Percentiles rank a stretch among this genome's conserved stretches.
Evolutionary conservation across 768 basidiomycete species (phyloP).

Genomic region (Kwoniella sp.): DNA sequence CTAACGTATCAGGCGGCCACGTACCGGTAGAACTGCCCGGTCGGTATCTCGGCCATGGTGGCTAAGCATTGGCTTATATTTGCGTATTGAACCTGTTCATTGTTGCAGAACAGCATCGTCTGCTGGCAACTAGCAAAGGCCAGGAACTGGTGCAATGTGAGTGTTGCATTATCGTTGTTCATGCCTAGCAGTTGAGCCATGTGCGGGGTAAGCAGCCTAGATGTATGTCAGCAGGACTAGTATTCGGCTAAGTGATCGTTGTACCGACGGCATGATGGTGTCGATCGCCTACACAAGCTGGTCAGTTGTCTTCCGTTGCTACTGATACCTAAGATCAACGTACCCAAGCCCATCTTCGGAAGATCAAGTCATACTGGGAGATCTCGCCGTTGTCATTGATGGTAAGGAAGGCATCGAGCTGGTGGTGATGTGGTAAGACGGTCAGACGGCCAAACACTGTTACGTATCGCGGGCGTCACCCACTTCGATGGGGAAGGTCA

Average conservation of each 20-base stretch:
- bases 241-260: neutral
- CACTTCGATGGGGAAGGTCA: constrained; percentile 28
- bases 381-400: constrained; percentile 18
- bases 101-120: constrained; percentile 16
- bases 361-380: constrained; percentile 17
- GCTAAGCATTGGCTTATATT: neutral
- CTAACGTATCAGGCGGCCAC: neutral
- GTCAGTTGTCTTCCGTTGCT: neutral
- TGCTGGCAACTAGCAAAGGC: constrained; percentile 15
- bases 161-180: constrained; percentile 3
- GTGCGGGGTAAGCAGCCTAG: constrained; percentile 21
- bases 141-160: constrained; percentile 23
- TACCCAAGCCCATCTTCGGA: constrained; percentile 26
- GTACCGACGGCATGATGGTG: constrained; percentile 14
- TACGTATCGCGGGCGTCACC: neutral
- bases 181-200: constrained; percentile 22
- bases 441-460: neutral
- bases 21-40: constrained; percentile 9
- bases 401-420: constrained; percentile 21
- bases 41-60: neutral
- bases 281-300: constrained; percentile 13
- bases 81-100: constrained; percentile 22
- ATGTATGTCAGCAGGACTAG: neutral
- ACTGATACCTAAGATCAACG: neutral
- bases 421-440: neutral